Base-by-base conservation (phyloP, 1,284 basidiomycete genomes). In the Tylopilus sp. region DNA sequence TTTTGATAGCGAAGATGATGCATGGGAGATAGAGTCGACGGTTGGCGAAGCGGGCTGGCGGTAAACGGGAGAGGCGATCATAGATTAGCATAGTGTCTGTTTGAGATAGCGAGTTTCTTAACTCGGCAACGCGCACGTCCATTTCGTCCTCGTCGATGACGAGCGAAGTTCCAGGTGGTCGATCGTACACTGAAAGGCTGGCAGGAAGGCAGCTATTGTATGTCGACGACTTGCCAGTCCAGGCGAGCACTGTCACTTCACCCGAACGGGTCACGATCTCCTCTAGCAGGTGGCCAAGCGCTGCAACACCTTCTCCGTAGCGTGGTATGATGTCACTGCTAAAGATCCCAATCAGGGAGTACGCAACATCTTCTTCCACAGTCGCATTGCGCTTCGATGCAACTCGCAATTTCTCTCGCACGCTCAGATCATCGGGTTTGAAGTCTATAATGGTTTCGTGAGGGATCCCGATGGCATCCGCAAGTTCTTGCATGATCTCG, bases 321-420 rank as follows among this genome's bases (percentile, higher is more conserved):
- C 33, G 33, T 4, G 58, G 57, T 15, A 13, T 41, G 6, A 58
- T 38, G 16, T 58, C 57, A 23, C 51, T 47, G 5, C 44, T 44
- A 36, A 58, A 58, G 30, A 58, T 51, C 2, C 56, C 56, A 11
- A 59, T 51, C 29, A 58, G 38, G 1, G 44, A 48, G 18, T 59
- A 59, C 12, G 58, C 55, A 5, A 58, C 15, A 9, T 56, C 55
- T 45, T 57, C 56, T 7, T 46, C 54, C 11, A 21, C 1, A 5
- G 43, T 47, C 10, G 56, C 58, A 1, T 44, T 30, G n/a, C 54
- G 54, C 1, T 13, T 30, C 16, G 54, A 52, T 12, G 54, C 49
- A 6, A 55, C n/a, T 12, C 39, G 52, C 21, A 58, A 48, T 23
- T 48, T 58, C 18, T 56, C 48, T 29, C 53, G 53, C 13, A 49